phyloP scores from a whole-genome alignment of 2,329 filamentous ascomycete species.

The Talaromyces pinophilus region DNA sequence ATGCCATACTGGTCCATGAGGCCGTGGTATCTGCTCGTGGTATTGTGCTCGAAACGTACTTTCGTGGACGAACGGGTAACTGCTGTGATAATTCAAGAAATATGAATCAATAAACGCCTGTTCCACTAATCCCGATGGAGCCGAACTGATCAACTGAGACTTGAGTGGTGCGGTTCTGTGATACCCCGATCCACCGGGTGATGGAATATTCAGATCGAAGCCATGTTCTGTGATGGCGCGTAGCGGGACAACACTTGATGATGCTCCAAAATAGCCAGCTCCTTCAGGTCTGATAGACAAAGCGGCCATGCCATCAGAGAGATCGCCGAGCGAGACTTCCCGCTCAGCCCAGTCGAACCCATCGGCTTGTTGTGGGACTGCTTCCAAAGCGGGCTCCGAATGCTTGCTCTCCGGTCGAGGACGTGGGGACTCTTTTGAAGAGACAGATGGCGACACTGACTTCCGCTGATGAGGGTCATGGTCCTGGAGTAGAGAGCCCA shows the following conservation, averaged over 20 bases:
- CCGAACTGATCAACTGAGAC: conserved; percentile 41
- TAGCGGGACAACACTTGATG: conserved; percentile 44
- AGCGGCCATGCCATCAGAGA: conserved; percentile 46
- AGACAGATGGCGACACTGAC: conserved; percentile 38
- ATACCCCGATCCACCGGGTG: conserved; percentile 30
- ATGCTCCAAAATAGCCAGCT: conserved; percentile 44
- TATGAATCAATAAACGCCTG: conserved; percentile 50
- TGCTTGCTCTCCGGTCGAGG: conserved; percentile 38
- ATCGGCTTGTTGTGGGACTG: conserved; percentile 44
- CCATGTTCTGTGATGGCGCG: conserved; percentile 43
- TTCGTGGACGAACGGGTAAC: conserved; percentile 53
- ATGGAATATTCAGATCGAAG: conserved; percentile 42
- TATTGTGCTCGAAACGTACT: conserved; percentile 52
- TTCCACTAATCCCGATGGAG: conserved; percentile 42
- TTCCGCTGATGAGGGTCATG: conserved; percentile 36
- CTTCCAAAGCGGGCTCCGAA: conserved; percentile 47
- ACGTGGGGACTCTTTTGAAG: conserved; percentile 43
- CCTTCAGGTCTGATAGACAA: conserved; percentile 44
- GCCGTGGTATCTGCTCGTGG: conserved; percentile 46
- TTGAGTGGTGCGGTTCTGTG: conserved; percentile 38
- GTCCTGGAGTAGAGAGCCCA: conserved; percentile 41
- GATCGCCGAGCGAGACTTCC: conserved; percentile 40
- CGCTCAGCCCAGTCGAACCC: conserved; percentile 56
- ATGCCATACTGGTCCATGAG: conserved; percentile 47
- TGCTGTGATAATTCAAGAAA: conserved; percentile 50